Base-by-base conservation (phyloP, 345 rosid species). In the Arabidopsis suecica region DNA sequence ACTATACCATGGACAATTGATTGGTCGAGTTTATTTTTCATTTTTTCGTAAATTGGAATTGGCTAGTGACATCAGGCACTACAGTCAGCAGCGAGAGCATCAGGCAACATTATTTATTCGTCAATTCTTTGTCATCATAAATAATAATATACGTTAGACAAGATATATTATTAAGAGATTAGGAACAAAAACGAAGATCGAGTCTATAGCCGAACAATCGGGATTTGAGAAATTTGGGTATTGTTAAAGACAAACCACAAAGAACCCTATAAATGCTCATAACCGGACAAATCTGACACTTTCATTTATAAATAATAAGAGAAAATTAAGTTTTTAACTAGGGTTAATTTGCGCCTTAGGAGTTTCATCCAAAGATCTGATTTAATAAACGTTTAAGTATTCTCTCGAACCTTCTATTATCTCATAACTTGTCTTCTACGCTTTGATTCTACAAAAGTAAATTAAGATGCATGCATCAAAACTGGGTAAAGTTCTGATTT, bases 231-330 rank as follows among this genome's bases (percentile, higher is more conserved):
- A 50, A 51, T n/a, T 34, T 25, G 40, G 38, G 16, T n/a, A 16
- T 25, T 55, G 45, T 54, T 45, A 53, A 61, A 69, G 40, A 54
- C 28, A 36, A 56, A 38, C 54, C 71, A 55, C 53, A 45, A 54
- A 76, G 34, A 61, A 37, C 40, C 80, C 80, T 70, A 56, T 3
- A 30, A 55, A 48, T 70, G 60, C 76, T 77, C 71, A 64, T 77
- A 25, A 49, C 50, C 70, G 14, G 50, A 36, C 20, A 61, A 61
- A 30, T 9, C 18, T 55, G 33, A 42, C 7, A 56, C 42, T 69
- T 16, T 20, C 32, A 20, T 58, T 42, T 23, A 34, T 34, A 34
- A 34, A 34, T 34, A 34, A 34, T 5, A 5, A 34, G 37, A 34
- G 37, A 34, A 5, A 25, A 76, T 62, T 53, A 63, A 63, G 61